A percentile compares a stretch with the other conserved stretches of the same genome.
phyloP scores from a whole-genome alignment of 768 basidiomycete species.

The Boletus subparvulus region DNA sequence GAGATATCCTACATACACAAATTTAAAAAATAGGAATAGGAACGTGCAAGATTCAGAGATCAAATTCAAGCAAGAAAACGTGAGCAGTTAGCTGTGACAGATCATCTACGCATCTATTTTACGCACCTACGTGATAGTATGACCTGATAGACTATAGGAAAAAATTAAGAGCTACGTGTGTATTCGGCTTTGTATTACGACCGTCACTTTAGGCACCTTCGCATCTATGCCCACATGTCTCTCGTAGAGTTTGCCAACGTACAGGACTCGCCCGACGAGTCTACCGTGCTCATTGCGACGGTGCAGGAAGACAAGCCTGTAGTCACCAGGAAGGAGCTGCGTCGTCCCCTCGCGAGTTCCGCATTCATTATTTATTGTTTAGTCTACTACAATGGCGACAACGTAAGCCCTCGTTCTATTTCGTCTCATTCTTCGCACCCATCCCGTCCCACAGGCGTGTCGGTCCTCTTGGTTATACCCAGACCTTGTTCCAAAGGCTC shows the following conservation, averaged over 20 bases:
- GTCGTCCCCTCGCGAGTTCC: not conserved
- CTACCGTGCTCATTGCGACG: conserved; percentile 38
- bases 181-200: too few species aligned
- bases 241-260: conserved; percentile 3
- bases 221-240: conserved; percentile 10
- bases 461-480: conserved; percentile 66
- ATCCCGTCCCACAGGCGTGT: conserved; percentile 50
- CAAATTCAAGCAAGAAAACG: too few species aligned
- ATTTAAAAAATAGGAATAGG: too few species aligned
- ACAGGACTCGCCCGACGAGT: conserved; percentile 13
- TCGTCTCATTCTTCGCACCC: not conserved
- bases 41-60: too few species aligned
- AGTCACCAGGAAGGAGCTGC: conserved; percentile 66
- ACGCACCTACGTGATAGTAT: too few species aligned
- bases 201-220: not conserved
- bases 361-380: not conserved
- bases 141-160: too few species aligned
- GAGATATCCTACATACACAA: too few species aligned
- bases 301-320: conserved; percentile 57
- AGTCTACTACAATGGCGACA: conserved; percentile 85
- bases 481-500: conserved; percentile 73
- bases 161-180: too few species aligned
- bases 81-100: too few species aligned
- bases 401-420: conserved; percentile 42
- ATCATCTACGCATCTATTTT: too few species aligned